Base-by-base conservation (phyloP, 371 early-diverging fungal species). In the Batrachochytrium dendrobatidis region DNA sequence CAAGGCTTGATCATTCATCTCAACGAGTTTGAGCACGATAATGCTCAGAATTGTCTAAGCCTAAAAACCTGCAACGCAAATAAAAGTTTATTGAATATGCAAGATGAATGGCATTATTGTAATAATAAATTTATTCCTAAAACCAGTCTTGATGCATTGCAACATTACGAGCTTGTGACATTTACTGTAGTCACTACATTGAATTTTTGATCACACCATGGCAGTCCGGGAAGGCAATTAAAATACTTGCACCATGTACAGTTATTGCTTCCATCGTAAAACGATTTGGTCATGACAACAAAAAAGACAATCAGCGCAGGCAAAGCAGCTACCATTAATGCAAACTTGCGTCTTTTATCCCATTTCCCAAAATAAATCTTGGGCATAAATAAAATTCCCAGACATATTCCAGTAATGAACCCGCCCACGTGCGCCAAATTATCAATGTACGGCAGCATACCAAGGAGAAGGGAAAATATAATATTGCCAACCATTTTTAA, bases 391-490 rank as follows among this genome's bases (percentile, higher is more conserved):
- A 78, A 50, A n/a, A 78, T 60, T 3, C 77, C 74, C 2, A 76
- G 63, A 25, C 68, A 46, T 25, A 72, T 28, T 18, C 72, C 75
- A 30, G 58, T 70, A 50, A 66, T 35, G 60, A 74, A 76, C 32
- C 74, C 81, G 34, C 93, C 89, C 56, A 88, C 72, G 69, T 91
- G 88, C 24, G 82, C 84, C 72, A 88, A 86, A 68, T 91, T 89
- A 72, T 91, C 90, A 34, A 90, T 63, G 63, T 65, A 78, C 0
- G 90, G 90, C 7, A 90, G 70, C 48, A 85, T 71, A 0, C 90
- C 90, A 31, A 90, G 59, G 1, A 75, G 72, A 53, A 90, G 76
- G 3, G 85, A 82, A 48, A 87, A 34, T 1, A 83, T 32, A 29
- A 87, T 81, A 32, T 80, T 72, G 39, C 86, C 50, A 5, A 84